phyloP scores from a whole-genome alignment of 495 filamentous ascomycete species.

The Hypoxylon fuscum region DNA sequence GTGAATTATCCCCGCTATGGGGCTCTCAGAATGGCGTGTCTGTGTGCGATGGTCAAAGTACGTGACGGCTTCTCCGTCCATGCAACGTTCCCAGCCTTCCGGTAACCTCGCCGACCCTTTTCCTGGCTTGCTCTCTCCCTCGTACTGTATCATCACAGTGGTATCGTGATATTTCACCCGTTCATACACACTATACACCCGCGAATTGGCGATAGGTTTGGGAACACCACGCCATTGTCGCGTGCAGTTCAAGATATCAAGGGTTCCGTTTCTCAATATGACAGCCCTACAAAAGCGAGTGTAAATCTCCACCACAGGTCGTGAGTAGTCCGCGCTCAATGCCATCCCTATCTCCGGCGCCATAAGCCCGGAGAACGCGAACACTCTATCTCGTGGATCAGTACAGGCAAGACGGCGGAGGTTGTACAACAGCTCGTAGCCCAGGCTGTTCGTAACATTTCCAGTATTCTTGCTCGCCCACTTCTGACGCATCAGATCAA shows the following conservation, averaged over 20 bases:
- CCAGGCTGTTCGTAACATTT: background rate
- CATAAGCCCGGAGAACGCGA: background rate
- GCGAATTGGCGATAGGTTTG: background rate
- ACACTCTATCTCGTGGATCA: background rate
- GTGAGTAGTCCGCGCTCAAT: background rate
- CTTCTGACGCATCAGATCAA: background rate
- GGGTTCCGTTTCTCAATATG: background rate
- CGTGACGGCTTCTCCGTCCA: background rate
- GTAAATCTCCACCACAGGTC: background rate
- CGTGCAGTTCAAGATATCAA: background rate
- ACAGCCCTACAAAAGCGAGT: background rate
- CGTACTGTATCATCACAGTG: background rate
- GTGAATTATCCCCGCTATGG: background rate
- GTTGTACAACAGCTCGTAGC: background rate
- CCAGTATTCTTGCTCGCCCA: background rate
- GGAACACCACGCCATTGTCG: background rate
- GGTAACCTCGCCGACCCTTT: background rate
- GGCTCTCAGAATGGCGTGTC: background rate
- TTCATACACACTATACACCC: background rate
- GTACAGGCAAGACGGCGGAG: background rate
- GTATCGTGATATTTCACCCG: background rate
- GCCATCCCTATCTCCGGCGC: background rate
- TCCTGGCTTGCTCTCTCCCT: background rate
- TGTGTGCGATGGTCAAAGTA: slow-evolving; percentile 1
- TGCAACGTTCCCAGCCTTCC: background rate